These are phyloP conservation scores for Arthrocladium fulminans DNA, from an alignment of 2,329 filamentous ascomycete genomes.

Conservation along the genomic window DNA sequence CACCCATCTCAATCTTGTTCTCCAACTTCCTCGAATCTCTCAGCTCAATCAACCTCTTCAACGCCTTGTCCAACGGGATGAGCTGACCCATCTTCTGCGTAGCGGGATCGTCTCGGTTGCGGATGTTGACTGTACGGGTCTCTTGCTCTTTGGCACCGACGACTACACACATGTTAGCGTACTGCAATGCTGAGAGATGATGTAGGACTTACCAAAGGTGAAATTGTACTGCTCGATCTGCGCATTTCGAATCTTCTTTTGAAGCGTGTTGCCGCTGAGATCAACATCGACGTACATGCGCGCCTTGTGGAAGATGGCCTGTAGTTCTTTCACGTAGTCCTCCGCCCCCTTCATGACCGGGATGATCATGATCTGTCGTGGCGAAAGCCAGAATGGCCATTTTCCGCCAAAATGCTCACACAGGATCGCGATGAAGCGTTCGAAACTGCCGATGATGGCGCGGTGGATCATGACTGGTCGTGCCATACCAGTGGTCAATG, in stretches of 20 bases:
- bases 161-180: constrained; percentile 32
- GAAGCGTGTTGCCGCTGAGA: constrained; percentile 41
- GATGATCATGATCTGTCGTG: constrained; percentile 42
- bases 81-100: constrained; percentile 55
- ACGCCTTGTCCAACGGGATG: constrained; percentile 51
- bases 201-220: constrained; percentile 37
- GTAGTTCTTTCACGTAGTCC: constrained; percentile 41
- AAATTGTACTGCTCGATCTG: constrained; percentile 44
- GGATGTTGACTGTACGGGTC: constrained; percentile 51
- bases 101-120: constrained; percentile 54
- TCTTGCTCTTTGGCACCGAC: constrained; percentile 56
- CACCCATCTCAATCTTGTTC: constrained; percentile 27
- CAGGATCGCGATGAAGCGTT: constrained; percentile 44
- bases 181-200: too few species aligned
- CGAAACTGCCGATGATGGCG: constrained; percentile 43
- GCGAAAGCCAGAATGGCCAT: constrained; percentile 46
- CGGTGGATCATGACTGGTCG: constrained; percentile 45
- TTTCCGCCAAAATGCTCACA: constrained; percentile 45
- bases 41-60: constrained; percentile 43
- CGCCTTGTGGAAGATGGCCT: constrained; percentile 35
- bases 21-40: constrained; percentile 39
- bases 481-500: constrained; percentile 34
- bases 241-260: constrained; percentile 44
- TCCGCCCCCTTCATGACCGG: constrained; percentile 43
- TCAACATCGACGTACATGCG: constrained; percentile 42